phyloP scores from a whole-genome alignment of 2,329 filamentous ascomycete species.

The Xylaria sp. region DNA sequence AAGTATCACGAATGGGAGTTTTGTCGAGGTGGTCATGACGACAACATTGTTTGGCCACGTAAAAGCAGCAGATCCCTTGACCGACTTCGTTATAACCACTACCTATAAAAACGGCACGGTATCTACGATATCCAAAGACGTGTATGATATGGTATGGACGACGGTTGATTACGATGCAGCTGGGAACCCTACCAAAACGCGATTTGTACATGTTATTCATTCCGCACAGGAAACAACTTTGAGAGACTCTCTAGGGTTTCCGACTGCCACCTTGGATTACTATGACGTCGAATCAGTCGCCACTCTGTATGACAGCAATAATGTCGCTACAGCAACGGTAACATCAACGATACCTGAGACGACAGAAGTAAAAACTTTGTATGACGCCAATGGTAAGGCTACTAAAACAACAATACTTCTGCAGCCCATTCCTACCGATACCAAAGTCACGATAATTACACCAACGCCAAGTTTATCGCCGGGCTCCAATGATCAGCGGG shows the following conservation, averaged over 20 bases:
- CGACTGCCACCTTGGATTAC: constrained; percentile 32
- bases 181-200: constrained; percentile 30
- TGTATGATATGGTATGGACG: constrained; percentile 5
- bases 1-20: constrained; percentile 10
- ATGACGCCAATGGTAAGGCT: constrained; percentile 25
- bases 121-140: constrained; percentile 23
- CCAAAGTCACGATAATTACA: constrained; percentile 5
- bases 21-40: constrained; percentile 26
- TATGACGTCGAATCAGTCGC: constrained; percentile 20
- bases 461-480: constrained; percentile 27
- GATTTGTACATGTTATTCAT: neutral
- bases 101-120: constrained; percentile 27
- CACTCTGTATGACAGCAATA: constrained; percentile 25
- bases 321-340: constrained; percentile 31
- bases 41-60: constrained; percentile 21
- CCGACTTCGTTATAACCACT: constrained; percentile 3
- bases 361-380: constrained; percentile 19
- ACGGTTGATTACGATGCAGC: constrained; percentile 14
- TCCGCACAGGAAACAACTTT: constrained; percentile 27
- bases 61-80: constrained; percentile 25
- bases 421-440: constrained; percentile 29
- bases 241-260: constrained; percentile 30
- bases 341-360: constrained; percentile 27
- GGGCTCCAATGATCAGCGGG: constrained; percentile 5
- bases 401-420: constrained; percentile 30